These are phyloP conservation scores for Backusella morwellensis DNA, from an alignment of 192 early-diverging fungal genomes.

Conservation along the genomic window DNA sequence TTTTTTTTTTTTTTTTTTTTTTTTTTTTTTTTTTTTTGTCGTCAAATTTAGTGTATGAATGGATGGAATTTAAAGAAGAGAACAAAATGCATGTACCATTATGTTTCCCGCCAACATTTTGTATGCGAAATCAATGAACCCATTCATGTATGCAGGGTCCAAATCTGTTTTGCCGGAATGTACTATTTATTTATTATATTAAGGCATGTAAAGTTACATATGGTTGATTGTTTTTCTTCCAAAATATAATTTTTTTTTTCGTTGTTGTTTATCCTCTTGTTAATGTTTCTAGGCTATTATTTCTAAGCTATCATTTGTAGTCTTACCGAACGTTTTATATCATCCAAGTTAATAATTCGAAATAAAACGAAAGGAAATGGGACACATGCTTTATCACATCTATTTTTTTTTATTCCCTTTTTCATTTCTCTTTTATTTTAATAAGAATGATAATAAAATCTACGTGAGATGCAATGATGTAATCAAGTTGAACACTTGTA, in stretches of 20 bases:
- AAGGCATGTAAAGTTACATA: background rate
- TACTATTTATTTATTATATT: background rate
- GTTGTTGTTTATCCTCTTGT: background rate
- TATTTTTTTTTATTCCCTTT: background rate
- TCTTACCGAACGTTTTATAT: background rate
- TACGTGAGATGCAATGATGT: no score
- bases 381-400: background rate
- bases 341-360: background rate
- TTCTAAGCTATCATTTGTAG: background rate
- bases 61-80: background rate
- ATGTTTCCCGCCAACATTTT: background rate
- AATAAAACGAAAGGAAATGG: background rate
- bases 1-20: background rate
- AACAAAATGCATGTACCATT: background rate
- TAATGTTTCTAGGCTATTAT: background rate
- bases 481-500: no score
- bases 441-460: background rate
- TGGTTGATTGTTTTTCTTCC: background rate
- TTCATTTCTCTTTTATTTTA: background rate
- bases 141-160: background rate
- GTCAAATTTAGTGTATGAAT: background rate
- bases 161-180: background rate
- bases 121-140: background rate
- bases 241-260: background rate
- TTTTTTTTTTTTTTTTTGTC: background rate